Base-by-base conservation (phyloP, 2,329 filamentous ascomycete species). In the Phaeoacremonium minimum region DNA sequence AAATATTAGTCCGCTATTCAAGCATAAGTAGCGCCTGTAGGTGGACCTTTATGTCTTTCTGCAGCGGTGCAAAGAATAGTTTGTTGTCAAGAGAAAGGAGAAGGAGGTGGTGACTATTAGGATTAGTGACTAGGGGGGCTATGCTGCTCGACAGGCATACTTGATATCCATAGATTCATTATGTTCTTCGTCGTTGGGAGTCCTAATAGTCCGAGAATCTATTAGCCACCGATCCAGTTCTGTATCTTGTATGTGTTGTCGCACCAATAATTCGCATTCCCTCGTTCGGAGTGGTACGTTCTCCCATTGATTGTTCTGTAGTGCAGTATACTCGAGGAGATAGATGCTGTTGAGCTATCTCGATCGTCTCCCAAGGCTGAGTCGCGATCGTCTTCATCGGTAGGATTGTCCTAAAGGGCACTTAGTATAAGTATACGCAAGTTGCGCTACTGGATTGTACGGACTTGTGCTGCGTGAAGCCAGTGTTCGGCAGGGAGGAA, bases 81-180 rank as follows among this genome's bases (percentile, higher is more conserved):
- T 46, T 52, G 18, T 47, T 49, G 2, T 49, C 49, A 5, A 46
- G 35, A 4, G 37, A 37, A 1, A 56, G 40, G 2, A 47, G 55
- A 13, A 48, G 36, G 7, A 40, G 37, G 29, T 55, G 51, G 26
- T 57, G 54, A 14, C 52, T 46, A 14, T 42, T 28, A 42, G 33
- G 28, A 13, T 29, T 9, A 7, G 4, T 12, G 12, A 11, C n/a
- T 20, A 8, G 8, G 8, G 12, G 6, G 8, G 2, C 12, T 13
- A 15, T 14, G 9, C 12, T 14, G 18, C 5, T 19, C 17, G 3
- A 17, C n/a, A n/a, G 17, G 17, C 41, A 41, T 37, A 52, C 47
- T 40, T 46, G 35, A 62, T 49, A 15, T 62, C 58, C 43, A 57
- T 46, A 1, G 51, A 45, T 14, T 60, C 49, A n/a, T 44, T 54